Base-by-base conservation (phyloP, 2,329 filamentous ascomycete species). In the Harringtonia lauricola region DNA sequence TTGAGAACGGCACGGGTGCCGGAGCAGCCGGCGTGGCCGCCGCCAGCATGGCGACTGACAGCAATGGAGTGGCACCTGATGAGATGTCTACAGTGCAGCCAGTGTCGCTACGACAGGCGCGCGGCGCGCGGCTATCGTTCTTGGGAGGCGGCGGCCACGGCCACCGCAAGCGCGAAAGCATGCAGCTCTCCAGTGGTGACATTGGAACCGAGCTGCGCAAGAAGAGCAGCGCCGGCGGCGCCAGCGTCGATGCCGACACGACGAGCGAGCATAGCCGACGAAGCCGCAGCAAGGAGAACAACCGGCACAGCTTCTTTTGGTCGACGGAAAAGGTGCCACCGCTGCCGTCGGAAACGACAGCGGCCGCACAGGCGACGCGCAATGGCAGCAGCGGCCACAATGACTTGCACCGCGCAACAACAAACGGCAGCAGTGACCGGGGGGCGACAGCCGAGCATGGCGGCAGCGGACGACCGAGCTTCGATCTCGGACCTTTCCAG, bases 101-200 rank as follows among this genome's bases (percentile, higher is more conserved):
- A 1, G 66, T 76, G n/a, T 65, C 68, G 3, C 54, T 72, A 31
- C 66, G 66, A n/a, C 67, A 64, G 37, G 59, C 66, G 8, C 71
- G 70, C 17, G 72, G 71, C 15, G 66, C 72, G 3, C 65, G 75
- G 3, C 63, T 79, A 13, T 79, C 74, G 55, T 76, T 79, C 57
- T 60, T 79, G 33, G 24, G 21, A 3, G 70, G 71, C 2, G 70
- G 71, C 12, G 67, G 68, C 36, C 43, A 56, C 18, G 48, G 47
- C 7, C 58, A 55, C 33, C 45, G 41, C 7, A 47, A 48, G 43
- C 46, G 41, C 12, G 35, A 51, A 34, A 48, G 47, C 44, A 36
- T 41, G 47, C 54, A 39, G 21, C 41, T 31, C 18, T 17, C 33
- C 4, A 49, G 42, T 36, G 41, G 44, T 21, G 43, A 51, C 39